Conservation (phyloP, 176 grass and related monocot genomes). For the Rhynchospora tenuis region DNA sequence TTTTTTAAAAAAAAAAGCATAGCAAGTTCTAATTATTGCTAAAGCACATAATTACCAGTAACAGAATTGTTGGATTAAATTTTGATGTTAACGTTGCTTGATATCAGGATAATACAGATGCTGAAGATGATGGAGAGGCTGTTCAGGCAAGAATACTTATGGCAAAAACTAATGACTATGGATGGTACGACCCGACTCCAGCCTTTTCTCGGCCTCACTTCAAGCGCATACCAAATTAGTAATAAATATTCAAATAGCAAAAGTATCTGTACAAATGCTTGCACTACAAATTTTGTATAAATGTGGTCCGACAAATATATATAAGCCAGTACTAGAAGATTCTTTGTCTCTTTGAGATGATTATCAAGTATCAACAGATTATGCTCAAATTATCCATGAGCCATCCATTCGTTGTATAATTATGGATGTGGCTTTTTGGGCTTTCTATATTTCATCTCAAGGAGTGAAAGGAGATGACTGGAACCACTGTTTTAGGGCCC, state of each 20-base stretch:
- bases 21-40: neutral
- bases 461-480: neutral
- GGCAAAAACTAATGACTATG: constrained; percentile 68
- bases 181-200: constrained; percentile 48
- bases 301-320: neutral
- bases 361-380: too few relatives aligned
- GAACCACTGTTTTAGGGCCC: neutral
- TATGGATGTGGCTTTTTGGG: too few relatives aligned
- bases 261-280: constrained; percentile 1
- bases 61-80: neutral
- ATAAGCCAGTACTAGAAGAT: neutral
- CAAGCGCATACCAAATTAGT: constrained; percentile 70
- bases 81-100: constrained; percentile 13
- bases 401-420: too few relatives aligned
- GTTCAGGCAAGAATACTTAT: constrained; percentile 30
- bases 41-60: neutral
- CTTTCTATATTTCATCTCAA: neutral
- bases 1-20: neutral
- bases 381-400: too few relatives aligned
- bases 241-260: neutral
- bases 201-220: constrained; percentile 58
- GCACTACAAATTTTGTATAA: neutral
- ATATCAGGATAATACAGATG: neutral
- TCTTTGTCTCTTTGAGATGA: neutral
- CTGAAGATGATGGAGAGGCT: constrained; percentile 3